Base-by-base conservation (phyloP, 129 eudicot species). In the Silybum marianum region DNA sequence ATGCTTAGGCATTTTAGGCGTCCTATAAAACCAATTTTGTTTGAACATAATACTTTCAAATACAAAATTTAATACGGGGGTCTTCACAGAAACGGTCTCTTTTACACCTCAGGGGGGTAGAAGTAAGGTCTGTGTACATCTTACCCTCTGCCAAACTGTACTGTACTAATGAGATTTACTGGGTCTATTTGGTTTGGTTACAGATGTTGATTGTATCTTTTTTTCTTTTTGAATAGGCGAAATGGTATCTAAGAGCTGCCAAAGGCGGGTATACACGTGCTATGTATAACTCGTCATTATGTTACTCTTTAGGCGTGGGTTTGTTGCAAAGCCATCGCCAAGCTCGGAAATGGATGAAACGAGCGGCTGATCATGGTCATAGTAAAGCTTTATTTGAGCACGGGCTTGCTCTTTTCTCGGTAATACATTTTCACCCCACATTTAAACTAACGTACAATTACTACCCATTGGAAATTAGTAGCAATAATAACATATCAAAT, bases 311-410 rank as follows among this genome's bases (percentile, higher is more conserved):
- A 69, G 98, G 98, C 46, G 93, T 83, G 65, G 98, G 98, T 24
- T 78, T 94, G 22, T 36, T 48, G 7, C 89, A 87, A 73, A 86
- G 83, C 69, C 90, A 88, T 65, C 81, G 81, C 30, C 86, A 82
- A 67, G 86, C 98, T 68, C 88, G 91, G 74, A 91, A 88, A 80
- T 94, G 98, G 98, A 94, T 94, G 98, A 91, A 90, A 79, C 83
- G 81, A 54, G 98, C 98, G 25, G 98, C 98, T 86, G 97, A 94
- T 81, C 90, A 85, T 83, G 98, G 98, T 54, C 98, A 94, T 73
- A 87, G 90, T 69, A 94, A 88, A 90, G 98, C 98, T 22, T 97
- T 90, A 84, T 88, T 88, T 13, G 97, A 94, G 82, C 93, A 90
- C 78, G 98, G 97, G 44, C 88, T 88, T 39, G 32, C 87, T 75